Evolutionary conservation across 768 basidiomycete species (phyloP).

Genomic region (Hygrocybe coccinea): DNA sequence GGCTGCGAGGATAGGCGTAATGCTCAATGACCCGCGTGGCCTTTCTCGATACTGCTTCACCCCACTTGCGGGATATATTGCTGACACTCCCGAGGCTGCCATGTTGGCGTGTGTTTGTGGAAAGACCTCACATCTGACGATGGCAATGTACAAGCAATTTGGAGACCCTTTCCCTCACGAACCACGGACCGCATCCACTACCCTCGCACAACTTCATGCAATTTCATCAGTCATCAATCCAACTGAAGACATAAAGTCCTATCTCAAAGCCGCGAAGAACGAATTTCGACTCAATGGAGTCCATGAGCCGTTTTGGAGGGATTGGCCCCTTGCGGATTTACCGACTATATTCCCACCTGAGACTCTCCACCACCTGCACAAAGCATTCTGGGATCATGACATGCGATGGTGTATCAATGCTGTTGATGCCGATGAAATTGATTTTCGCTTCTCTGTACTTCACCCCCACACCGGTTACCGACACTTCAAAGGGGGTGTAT

Average conservation of each 20-base stretch:
- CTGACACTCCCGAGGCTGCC: slow-evolving; percentile 20
- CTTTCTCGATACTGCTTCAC: slow-evolving; percentile 16
- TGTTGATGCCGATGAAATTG: slow-evolving; percentile 13
- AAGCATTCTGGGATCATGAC: slow-evolving; percentile 9
- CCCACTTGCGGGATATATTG: slow-evolving; percentile 14
- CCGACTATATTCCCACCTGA: slow-evolving; percentile 25
- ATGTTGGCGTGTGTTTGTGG: no score
- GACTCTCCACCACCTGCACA: slow-evolving; percentile 18
- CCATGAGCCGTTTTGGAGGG: slow-evolving; percentile 20
- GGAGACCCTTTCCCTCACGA: slow-evolving; percentile 15
- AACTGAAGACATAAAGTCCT: neutral
- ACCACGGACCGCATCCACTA: slow-evolving; percentile 7
- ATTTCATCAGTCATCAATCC: neutral
- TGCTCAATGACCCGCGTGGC: slow-evolving; percentile 19
- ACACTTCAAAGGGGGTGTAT: no score
- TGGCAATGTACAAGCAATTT: slow-evolving; percentile 17
- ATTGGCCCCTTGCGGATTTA: slow-evolving; percentile 20
- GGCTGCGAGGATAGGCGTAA: slow-evolving; percentile 15
- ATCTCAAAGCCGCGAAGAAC: slow-evolving; percentile 3
- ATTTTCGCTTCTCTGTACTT: no score
- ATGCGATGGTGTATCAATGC: slow-evolving; percentile 4
- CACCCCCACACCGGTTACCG: no score
- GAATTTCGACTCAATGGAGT: slow-evolving; percentile 6
- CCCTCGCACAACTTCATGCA: slow-evolving; percentile 5
- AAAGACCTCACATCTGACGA: slow-evolving; percentile 17